These are phyloP conservation scores for Fistulifera pelliculosa DNA, from an alignment of 108 stramenopile genomes.

Conservation along the genomic window DNA sequence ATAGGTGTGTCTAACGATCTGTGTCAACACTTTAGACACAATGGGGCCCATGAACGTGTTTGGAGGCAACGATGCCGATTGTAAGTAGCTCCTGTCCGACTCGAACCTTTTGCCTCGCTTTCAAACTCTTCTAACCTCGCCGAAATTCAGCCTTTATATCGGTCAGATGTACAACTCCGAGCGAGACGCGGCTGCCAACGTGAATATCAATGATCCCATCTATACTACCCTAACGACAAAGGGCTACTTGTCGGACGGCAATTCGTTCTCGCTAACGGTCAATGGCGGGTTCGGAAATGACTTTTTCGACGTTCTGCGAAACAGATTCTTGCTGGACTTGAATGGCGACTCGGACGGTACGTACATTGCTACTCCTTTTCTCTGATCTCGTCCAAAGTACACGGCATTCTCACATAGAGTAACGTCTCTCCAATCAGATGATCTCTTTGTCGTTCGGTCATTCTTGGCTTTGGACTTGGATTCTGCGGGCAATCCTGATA, in stretches of 20 bases:
- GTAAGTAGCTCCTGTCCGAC: too few relatives aligned
- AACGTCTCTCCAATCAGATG: too few relatives aligned
- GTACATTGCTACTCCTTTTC: too few relatives aligned
- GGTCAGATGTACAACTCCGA: slow-evolving; percentile 25
- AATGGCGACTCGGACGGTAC: slow-evolving; percentile 34
- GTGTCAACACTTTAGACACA: too few relatives aligned
- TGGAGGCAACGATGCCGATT: too few relatives aligned
- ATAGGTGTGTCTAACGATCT: too few relatives aligned
- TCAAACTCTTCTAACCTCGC: not conserved
- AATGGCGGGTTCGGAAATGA: slow-evolving; percentile 28
- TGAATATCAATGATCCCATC: slow-evolving; percentile 18
- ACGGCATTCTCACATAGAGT: too few relatives aligned
- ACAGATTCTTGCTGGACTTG: slow-evolving; percentile 23
- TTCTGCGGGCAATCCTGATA: slow-evolving; percentile 2
- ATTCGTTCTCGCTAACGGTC: slow-evolving; percentile 17
- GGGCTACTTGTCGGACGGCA: slow-evolving; percentile 27
- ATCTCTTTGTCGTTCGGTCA: slow-evolving; percentile 27
- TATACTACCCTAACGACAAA: slow-evolving; percentile 24
- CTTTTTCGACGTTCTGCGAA: slow-evolving; percentile 24
- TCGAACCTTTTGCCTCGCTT: not conserved
- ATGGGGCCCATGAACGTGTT: slow-evolving; percentile 10
- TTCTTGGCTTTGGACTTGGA: slow-evolving; percentile 15
- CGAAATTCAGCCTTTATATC: slow-evolving; percentile 2
- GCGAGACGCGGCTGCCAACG: slow-evolving; percentile 8
- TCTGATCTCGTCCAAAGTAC: too few relatives aligned